Percentiles rank a stretch among this genome's conserved stretches.
Evolutionary conservation across 345 rosid species (phyloP).

Genomic region (Aegle marmelos): DNA sequence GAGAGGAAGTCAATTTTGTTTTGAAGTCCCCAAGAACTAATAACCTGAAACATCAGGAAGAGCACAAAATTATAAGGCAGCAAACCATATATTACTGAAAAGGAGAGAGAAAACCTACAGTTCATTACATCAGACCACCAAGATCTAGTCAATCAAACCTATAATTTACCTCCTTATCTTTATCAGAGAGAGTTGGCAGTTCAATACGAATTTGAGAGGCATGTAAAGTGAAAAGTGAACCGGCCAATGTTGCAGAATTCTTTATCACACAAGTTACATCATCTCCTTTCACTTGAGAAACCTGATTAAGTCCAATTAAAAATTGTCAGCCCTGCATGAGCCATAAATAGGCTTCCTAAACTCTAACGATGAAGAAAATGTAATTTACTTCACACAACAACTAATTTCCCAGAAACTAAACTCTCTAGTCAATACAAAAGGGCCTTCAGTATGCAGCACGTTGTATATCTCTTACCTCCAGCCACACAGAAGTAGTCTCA

Average conservation of each 20-base stretch:
- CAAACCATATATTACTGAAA: not conserved
- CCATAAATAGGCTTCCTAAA: not conserved
- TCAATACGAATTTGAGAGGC: slow-evolving; percentile 85
- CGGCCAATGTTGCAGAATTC: slow-evolving; percentile 86
- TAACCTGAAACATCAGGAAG: slow-evolving; percentile 44
- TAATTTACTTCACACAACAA: not conserved
- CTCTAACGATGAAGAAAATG: not conserved
- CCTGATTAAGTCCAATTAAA: slow-evolving; percentile 42
- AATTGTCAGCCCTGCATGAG: slow-evolving; percentile 1
- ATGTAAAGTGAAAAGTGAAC: slow-evolving; percentile 83
- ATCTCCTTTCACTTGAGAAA: slow-evolving; percentile 72
- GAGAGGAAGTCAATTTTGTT: slow-evolving; percentile 97
- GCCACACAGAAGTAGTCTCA: slow-evolving; percentile 98
- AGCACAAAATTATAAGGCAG: slow-evolving; percentile 8
- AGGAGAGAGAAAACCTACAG: not conserved
- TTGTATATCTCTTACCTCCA: slow-evolving; percentile 56
- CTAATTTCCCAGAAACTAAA: not conserved
- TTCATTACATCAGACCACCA: not conserved
- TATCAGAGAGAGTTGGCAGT: slow-evolving; percentile 82
- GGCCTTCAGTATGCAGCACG: not conserved
- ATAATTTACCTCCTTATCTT: slow-evolving; percentile 77
- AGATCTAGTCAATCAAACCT: not conserved
- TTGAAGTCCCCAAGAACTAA: slow-evolving; percentile 88
- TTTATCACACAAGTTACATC: slow-evolving; percentile 84
- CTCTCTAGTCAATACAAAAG: not conserved